Evolutionary conservation across 1,284 basidiomycete genomes (phyloP).

Genomic region (Sanghuangporus sanghuang): DNA sequence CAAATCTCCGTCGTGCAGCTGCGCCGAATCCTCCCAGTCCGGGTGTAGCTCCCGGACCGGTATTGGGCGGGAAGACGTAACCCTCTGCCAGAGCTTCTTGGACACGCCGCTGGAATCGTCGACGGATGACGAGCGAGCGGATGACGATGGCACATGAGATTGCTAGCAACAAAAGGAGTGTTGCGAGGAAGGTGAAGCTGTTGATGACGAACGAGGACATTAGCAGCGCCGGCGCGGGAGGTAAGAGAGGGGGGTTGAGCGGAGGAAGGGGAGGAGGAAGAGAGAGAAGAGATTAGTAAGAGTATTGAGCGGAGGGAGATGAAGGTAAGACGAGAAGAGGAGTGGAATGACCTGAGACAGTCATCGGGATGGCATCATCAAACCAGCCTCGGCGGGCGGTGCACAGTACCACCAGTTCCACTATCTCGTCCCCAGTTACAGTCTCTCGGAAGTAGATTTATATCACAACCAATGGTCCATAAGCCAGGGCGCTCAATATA

Average conservation of each 20-base stretch:
- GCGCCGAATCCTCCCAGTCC: neutral
- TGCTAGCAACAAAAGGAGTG: conserved; percentile 28
- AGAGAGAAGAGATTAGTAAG: neutral
- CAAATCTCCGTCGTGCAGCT: conserved; percentile 28
- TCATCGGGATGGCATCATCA: neutral
- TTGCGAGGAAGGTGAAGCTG: conserved; percentile 26
- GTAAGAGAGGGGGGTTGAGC: neutral
- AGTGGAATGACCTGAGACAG: neutral
- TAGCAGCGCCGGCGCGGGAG: neutral
- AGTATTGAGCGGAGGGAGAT: neutral
- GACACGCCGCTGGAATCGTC: conserved; percentile 30
- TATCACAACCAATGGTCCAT: no score
- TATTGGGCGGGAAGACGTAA: conserved; percentile 9
- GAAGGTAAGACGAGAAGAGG: neutral
- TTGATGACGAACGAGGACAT: conserved; percentile 27
- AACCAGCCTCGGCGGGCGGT: neutral
- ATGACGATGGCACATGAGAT: conserved; percentile 33
- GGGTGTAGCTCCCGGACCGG: neutral
- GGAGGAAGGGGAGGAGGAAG: neutral
- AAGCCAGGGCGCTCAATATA: no score
- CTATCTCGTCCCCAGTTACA: no score
- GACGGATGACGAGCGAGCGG: conserved; percentile 30
- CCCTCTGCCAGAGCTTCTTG: conserved; percentile 35
- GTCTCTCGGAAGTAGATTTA: no score
- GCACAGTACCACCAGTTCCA: no score